Base-by-base conservation (phyloP, 1,284 basidiomycete genomes). In the Ganoderma boninense region DNA sequence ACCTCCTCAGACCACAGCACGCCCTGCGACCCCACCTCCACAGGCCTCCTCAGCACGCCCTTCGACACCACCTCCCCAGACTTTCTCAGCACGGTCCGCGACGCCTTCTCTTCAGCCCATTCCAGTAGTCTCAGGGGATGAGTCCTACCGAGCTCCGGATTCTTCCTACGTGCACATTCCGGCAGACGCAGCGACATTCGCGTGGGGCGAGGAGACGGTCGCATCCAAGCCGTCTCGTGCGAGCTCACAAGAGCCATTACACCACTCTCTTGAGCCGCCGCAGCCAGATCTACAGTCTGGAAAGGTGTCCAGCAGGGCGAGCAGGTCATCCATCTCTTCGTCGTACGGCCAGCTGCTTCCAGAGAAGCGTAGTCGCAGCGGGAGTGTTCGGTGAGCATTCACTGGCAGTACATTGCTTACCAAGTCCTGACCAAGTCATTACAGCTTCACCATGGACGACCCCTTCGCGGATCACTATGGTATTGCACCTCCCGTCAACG, bases 381-480 rank as follows among this genome's bases (percentile, higher is more conserved):
- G 73, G 14, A 81, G 77, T 54, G 76, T 79, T 52, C 82, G 82
- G 84, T 82, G 70, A 46, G 81, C 74, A 8, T 61, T 42, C 16
- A n/a, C 1, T 23, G 10, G 54, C 10, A 40, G 40, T 66, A 13
- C 73, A 10, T 18, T 8, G 23, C 2, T 8, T 11, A 40, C 65
- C 13, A 32, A 13, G n/a, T 59, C 4, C 68, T 62, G 38, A 54
- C 69, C 7, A 65, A 1, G 10, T 7, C 10, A 82, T 79, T 3
- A 65, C 78, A 57, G 78, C 78, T 77, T 82, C 29, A 69, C 81
- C 82, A 0, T 85, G 71, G 80, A 78, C 8, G 84, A 87, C 73
- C 84, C 85, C 0, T 79, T 79, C 65, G 79, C 77, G 4, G 78
- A 80, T 64, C 77, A 68, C 23, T 68, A 60, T 57, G 67, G 56